Conservation (phyloP, 2,329 filamentous ascomycete genomes). For the Chaetothyriales sp. region DNA sequence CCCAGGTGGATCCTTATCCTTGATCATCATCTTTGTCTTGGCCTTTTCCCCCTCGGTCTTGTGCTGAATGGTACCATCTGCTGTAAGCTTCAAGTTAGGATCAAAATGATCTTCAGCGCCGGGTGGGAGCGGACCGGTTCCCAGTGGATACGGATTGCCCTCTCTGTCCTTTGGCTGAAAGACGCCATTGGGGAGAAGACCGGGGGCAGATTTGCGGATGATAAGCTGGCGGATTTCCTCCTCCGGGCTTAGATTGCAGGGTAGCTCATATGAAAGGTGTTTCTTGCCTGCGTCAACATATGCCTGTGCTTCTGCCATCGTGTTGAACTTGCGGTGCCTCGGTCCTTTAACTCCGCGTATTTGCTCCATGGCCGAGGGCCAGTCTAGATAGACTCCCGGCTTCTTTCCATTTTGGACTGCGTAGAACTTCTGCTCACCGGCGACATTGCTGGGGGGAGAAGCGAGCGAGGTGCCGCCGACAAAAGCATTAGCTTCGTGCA, state of each 20-base stretch:
- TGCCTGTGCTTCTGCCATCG: constrained; percentile 58
- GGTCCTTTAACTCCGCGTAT: constrained; percentile 59
- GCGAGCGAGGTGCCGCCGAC: constrained; percentile 45
- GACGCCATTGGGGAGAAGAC: constrained; percentile 27
- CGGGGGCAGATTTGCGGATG: constrained; percentile 22
- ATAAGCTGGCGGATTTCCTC: constrained; percentile 16
- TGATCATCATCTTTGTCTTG: constrained; percentile 32
- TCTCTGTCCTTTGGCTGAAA: constrained; percentile 28
- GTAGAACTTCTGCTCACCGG: constrained; percentile 38
- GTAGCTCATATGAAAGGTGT: constrained; percentile 6
- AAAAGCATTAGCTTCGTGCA: constrained; percentile 67
- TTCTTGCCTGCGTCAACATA: constrained; percentile 46
- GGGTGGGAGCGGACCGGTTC: constrained; percentile 41
- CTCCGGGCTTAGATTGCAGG: constrained; percentile 9
- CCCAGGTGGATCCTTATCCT: constrained; percentile 31
- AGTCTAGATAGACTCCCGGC: constrained; percentile 51
- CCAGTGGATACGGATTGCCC: constrained; percentile 35
- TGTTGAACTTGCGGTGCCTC: constrained; percentile 55
- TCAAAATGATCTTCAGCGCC: constrained; percentile 51
- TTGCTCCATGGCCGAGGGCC: constrained; percentile 58
- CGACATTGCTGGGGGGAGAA: constrained; percentile 24
- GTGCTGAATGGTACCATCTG: constrained; percentile 41
- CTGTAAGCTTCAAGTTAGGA: constrained; percentile 41
- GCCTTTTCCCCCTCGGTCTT: constrained; percentile 40
- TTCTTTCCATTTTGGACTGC: constrained; percentile 44